Percentiles rank a stretch among this genome's conserved stretches.
Conservation (phyloP, 2,329 filamentous ascomycete species). For the Spiromastix sp. region DNA sequence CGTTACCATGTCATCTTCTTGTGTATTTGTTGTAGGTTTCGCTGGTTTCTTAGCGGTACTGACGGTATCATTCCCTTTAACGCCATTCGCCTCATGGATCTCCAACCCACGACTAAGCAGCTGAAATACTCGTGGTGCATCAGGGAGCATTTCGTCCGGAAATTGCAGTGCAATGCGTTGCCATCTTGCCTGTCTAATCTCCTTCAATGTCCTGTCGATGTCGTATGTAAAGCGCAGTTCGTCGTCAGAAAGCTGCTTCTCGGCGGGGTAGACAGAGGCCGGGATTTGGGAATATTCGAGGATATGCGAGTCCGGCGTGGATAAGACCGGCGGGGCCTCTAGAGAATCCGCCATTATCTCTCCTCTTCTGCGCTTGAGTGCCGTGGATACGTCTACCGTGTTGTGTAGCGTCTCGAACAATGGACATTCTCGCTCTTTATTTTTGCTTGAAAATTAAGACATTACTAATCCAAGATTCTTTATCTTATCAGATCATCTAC, state of each 20-base stretch:
- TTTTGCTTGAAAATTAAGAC: not conserved
- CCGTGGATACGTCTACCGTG: not conserved
- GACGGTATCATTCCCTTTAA: conserved; percentile 8
- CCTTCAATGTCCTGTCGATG: conserved; percentile 63
- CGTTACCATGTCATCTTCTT: conserved; percentile 11
- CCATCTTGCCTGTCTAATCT: conserved; percentile 65
- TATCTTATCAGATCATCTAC: not conserved
- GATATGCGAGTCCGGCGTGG: conserved; percentile 52
- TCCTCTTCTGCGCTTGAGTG: not conserved
- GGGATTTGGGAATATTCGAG: conserved; percentile 41
- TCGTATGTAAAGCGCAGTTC: conserved; percentile 74
- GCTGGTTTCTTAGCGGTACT: conserved; percentile 9
- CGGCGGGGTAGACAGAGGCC: conserved; percentile 8
- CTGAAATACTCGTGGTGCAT: conserved; percentile 71
- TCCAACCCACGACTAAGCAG: conserved; percentile 47
- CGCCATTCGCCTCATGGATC: conserved; percentile 11
- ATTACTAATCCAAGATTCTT: not conserved
- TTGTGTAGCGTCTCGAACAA: not conserved
- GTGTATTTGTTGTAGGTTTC: conserved; percentile 12
- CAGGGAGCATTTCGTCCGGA: conserved; percentile 80
- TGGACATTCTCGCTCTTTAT: not conserved
- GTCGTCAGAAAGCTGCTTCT: conserved; percentile 45
- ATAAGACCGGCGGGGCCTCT: conserved; percentile 46
- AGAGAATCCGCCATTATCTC: conserved; percentile 17
- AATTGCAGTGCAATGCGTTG: conserved; percentile 83